These are phyloP conservation scores for Geotrichum europaeum DNA, from an alignment of 1,139 yeast genomes.

Conservation along the genomic window DNA sequence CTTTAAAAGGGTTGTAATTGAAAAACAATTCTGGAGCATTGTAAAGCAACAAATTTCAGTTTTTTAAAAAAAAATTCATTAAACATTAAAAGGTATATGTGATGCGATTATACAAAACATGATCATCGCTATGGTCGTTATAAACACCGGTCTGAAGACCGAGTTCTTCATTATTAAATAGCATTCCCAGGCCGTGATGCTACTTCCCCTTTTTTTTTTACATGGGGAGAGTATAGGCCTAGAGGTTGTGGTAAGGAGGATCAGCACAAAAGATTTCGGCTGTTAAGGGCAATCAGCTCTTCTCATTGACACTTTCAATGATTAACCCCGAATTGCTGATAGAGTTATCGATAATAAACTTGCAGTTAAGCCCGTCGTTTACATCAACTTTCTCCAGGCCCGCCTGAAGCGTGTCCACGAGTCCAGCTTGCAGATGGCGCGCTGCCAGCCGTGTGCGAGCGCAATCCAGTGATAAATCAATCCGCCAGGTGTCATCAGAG, in stretches of 20 bases:
- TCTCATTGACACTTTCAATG: neutral
- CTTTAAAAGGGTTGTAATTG: neutral
- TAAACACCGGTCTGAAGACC: neutral
- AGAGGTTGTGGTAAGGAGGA: neutral
- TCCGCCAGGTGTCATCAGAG: slow-evolving; percentile 37
- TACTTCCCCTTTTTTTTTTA: neutral
- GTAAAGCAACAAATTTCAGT: neutral
- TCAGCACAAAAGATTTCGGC: neutral
- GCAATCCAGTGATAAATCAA: slow-evolving; percentile 39
- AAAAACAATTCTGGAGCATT: neutral
- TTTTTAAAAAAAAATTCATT: neutral
- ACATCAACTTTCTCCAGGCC: slow-evolving; percentile 61
- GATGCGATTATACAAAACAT: neutral
- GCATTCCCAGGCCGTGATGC: neutral
- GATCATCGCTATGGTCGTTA: neutral
- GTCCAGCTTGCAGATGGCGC: slow-evolving; percentile 68
- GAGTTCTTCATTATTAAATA: neutral
- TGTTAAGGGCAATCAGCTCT: neutral
- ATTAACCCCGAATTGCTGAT: neutral
- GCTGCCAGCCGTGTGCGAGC: slow-evolving; percentile 56
- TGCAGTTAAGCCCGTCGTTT: slow-evolving; percentile 69
- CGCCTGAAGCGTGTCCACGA: slow-evolving; percentile 48
- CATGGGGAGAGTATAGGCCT: neutral
- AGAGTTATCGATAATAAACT: slow-evolving; percentile 46
- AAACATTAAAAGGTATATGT: neutral